Percentiles rank a stretch among this genome's conserved stretches.
These are phyloP conservation scores for Globisporangium echinulatum DNA, from an alignment of 352 stramenopile species.

Conservation along the genomic window DNA sequence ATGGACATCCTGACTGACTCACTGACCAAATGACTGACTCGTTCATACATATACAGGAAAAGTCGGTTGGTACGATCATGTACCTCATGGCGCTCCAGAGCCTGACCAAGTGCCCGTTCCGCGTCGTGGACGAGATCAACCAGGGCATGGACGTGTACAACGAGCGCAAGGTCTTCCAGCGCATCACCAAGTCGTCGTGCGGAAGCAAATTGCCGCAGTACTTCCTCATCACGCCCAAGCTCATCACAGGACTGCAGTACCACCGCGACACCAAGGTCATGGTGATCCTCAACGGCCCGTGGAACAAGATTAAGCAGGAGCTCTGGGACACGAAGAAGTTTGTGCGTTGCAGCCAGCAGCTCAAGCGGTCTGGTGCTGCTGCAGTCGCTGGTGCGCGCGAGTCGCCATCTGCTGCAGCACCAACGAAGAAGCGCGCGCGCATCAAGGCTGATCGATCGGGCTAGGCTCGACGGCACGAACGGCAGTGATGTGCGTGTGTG, in stretches of 20 bases:
- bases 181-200: constrained; percentile 83
- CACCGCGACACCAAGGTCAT: constrained; percentile 86
- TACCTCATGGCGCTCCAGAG: constrained; percentile 88
- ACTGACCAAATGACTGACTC: too few relatives aligned
- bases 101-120: constrained; percentile 82
- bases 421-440: constrained; percentile 14
- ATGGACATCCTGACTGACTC: too few relatives aligned
- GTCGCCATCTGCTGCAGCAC: neutral
- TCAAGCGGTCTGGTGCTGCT: constrained; percentile 19
- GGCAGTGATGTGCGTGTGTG: neutral
- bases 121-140: constrained; percentile 88
- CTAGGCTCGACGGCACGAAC: neutral
- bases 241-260: constrained; percentile 80
- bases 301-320: constrained; percentile 75
- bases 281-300: constrained; percentile 83
- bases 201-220: constrained; percentile 84
- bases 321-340: constrained; percentile 63
- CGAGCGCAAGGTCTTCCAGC: constrained; percentile 85
- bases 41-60: constrained; percentile 41
- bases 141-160: constrained; percentile 90
- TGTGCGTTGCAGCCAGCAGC: constrained; percentile 26
- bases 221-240: constrained; percentile 87
- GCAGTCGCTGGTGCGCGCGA: neutral
- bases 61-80: constrained; percentile 89
- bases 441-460: constrained; percentile 8